Conservation (phyloP, 1,139 yeast species). For the Scheffersomyces lignicola region DNA sequence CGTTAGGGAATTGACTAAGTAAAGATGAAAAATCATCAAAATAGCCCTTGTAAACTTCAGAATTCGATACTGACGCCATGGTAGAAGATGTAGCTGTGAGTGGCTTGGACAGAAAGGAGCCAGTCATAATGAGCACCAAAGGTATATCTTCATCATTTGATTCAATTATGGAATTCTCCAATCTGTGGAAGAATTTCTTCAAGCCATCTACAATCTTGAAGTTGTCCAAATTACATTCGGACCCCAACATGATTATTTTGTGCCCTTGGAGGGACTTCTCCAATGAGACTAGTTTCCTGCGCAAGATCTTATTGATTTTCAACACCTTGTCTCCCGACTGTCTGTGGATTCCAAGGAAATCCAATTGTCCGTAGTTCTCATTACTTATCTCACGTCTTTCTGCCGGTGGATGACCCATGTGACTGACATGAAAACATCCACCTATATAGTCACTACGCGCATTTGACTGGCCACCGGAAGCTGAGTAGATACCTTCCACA, state of each 20-base stretch:
- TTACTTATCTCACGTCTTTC: conserved; percentile 68
- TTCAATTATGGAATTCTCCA: conserved; percentile 45
- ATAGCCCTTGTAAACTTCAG: conserved; percentile 62
- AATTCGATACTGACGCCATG: conserved; percentile 41
- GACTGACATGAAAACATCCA: conserved; percentile 67
- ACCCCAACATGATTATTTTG: conserved; percentile 68
- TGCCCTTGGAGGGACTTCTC: conserved; percentile 61
- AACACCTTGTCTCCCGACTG: conserved; percentile 27
- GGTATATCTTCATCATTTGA: conserved; percentile 43
- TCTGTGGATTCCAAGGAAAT: conserved; percentile 68
- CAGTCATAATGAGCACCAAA: conserved; percentile 46
- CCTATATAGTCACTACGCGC: conserved; percentile 33
- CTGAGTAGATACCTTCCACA: conserved; percentile 82
- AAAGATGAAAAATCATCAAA: conserved; percentile 72
- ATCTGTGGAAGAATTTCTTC: conserved; percentile 51
- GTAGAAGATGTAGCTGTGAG: conserved; percentile 48
- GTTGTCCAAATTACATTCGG: conserved; percentile 69
- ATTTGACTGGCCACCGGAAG: conserved; percentile 48
- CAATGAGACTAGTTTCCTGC: conserved; percentile 51
- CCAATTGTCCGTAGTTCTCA: conserved; percentile 76
- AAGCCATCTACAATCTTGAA: conserved; percentile 58
- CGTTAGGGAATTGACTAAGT: conserved; percentile 33
- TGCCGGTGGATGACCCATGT: conserved; percentile 85
- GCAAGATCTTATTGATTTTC: conserved; percentile 63
- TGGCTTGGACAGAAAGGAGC: conserved; percentile 70